Base-by-base conservation (phyloP, 1,284 basidiomycete species). In the Sporisorium iseilematis-ciliati region DNA sequence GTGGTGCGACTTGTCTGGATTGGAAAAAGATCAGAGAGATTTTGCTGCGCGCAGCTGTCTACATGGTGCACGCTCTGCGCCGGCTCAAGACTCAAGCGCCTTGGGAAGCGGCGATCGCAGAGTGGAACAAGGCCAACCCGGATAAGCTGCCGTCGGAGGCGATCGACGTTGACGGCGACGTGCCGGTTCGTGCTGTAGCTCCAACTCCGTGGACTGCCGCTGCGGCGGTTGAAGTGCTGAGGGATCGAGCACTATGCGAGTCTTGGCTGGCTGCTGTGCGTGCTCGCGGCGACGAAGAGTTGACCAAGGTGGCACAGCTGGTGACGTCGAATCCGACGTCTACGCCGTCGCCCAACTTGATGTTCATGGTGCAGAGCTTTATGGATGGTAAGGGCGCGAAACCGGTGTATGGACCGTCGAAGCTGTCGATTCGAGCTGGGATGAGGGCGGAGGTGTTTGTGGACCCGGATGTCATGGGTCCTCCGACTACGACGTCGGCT, bases 1-100 rank as follows among this genome's bases (percentile, higher is more conserved):
- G 68, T 26, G 73, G 73, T 26, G 73, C 73, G 11, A 57, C 58
- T 23, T 65, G 65, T 51, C 51, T 76, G 20, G 69, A 68, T 26
- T 65, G 60, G 65, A 33, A 40, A 18, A 60, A 61, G 54, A 68
- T 76, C 38, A 21, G 29, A 11, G 73, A 76, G 50, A 31, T 72
- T 2, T 54, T 76, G 10, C 31, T 67, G 45, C 59, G 73, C 52
- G 51, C 65, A 3, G 73, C 73, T 4, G 53, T 58, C 14, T 76
- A 71, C 52, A 76, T 76, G 73, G 55, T 72, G 41, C 8, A 61
- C 41, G 43, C 73, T 21, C 58, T 74, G 20, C 56, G 60, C 41
- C 23, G 26, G n/a, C 65, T 65, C 20, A 74, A 65, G 61, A 20
- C 33, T n/a, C 52, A 68, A 38, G 52, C 51, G 38, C 71, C 71